Evolutionary conservation across 1,139 yeast species (phyloP).

Genomic region (Hansenula sp.): DNA sequence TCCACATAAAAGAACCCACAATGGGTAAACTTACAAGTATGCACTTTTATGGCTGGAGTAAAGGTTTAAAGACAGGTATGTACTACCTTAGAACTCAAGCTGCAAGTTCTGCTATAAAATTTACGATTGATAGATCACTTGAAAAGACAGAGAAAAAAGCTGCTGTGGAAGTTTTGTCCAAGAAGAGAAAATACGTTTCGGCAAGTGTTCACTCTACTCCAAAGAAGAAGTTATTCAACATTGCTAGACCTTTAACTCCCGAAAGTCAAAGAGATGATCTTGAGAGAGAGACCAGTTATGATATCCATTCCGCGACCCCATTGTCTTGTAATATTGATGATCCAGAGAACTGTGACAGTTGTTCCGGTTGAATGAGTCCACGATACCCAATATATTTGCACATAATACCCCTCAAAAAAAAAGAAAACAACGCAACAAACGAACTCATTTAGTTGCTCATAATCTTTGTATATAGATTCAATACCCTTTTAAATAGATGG

Average conservation of each 20-base stretch:
- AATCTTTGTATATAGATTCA: no score
- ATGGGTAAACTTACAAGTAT: conserved; percentile 89
- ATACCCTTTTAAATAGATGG: no score
- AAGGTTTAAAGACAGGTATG: conserved; percentile 97
- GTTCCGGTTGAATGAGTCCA: conserved; percentile 16
- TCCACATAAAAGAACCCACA: conserved; percentile 76
- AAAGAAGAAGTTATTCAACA: neutral
- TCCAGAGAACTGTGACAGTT: conserved; percentile 18
- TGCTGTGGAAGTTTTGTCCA: neutral
- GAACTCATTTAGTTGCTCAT: no score
- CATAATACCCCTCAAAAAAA: no score
- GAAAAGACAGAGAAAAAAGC: neutral
- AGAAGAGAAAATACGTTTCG: conserved; percentile 1
- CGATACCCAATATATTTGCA: no score
- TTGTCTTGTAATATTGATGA: conserved; percentile 11
- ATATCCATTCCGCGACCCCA: conserved; percentile 13
- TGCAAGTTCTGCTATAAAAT: conserved; percentile 86
- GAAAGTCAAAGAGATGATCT: neutral
- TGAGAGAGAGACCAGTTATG: conserved; percentile 1
- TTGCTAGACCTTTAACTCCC: neutral
- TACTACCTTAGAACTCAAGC: conserved; percentile 94
- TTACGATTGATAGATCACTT: conserved; percentile 56
- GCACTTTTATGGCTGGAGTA: conserved; percentile 98
- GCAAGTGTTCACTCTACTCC: neutral
- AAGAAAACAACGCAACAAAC: no score